Conservation (phyloP, 257 asterid species). For the Lithospermum erythrorhizon region DNA sequence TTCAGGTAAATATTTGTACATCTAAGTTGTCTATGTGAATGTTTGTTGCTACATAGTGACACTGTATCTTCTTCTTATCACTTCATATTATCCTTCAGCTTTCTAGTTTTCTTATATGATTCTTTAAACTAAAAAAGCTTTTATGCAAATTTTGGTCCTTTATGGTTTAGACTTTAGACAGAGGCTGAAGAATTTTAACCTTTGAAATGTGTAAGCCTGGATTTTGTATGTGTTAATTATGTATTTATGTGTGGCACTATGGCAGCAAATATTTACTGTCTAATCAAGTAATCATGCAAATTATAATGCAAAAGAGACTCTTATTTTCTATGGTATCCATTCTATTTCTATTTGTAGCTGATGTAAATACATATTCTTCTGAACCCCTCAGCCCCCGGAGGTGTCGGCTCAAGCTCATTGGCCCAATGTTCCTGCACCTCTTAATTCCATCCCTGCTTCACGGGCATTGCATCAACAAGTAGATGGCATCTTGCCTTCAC, state of each 20-base stretch:
- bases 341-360: not conserved
- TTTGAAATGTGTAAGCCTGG: too few species aligned
- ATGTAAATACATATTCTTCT: not conserved
- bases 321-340: not conserved
- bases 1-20: slow-evolving; percentile 49
- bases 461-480: slow-evolving; percentile 59
- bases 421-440: slow-evolving; percentile 63
- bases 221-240: too few species aligned
- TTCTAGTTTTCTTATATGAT: too few species aligned
- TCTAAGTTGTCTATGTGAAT: not conserved
- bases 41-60: not conserved
- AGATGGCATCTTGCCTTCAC: slow-evolving; percentile 45
- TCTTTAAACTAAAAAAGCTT: too few species aligned
- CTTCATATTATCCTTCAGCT: not conserved
- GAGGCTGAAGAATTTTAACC: too few species aligned
- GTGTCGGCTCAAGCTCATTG: slow-evolving; percentile 68
- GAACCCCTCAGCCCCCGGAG: slow-evolving; percentile 50
- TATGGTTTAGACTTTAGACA: too few species aligned
- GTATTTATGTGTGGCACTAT: too few species aligned
- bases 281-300: too few species aligned
- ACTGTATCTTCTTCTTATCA: not conserved
- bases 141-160: too few species aligned
- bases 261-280: too few species aligned
- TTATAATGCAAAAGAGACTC: too few species aligned
- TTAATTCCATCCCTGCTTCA: slow-evolving; percentile 50